A percentile compares a stretch with the other conserved stretches of the same genome.
Evolutionary conservation across 805 yeast genomes (phyloP).

Genomic region (Metschnikowia bowlesiae): DNA sequence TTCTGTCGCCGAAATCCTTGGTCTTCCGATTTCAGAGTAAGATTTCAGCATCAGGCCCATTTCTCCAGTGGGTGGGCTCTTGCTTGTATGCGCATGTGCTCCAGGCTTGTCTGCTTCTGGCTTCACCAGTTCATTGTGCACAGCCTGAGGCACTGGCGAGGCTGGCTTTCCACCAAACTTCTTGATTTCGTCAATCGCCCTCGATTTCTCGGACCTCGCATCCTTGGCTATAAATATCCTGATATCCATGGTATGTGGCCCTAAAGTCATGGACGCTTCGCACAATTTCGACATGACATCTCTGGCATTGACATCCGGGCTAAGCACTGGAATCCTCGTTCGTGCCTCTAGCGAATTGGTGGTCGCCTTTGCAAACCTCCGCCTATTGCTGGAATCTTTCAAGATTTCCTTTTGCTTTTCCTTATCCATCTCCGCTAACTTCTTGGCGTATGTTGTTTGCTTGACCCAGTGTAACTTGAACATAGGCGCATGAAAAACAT

Average conservation of each 20-base stretch:
- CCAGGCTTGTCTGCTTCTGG: neutral
- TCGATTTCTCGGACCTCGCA: conserved; percentile 55
- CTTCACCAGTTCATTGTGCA: neutral
- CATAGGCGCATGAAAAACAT: conserved; percentile 59
- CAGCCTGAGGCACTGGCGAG: neutral
- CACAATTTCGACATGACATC: conserved; percentile 87
- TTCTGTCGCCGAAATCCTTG: neutral
- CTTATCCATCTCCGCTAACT: conserved; percentile 34
- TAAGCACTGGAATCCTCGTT: conserved; percentile 31
- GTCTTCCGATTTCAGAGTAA: neutral
- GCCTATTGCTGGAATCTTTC: conserved; percentile 12
- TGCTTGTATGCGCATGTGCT: neutral
- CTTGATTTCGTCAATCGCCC: conserved; percentile 24
- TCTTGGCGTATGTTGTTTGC: conserved; percentile 53
- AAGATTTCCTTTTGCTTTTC: conserved; percentile 18
- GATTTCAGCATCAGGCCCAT: neutral
- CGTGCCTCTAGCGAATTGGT: conserved; percentile 16
- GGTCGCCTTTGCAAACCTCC: conserved; percentile 19
- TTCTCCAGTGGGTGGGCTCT: neutral
- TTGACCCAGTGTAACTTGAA: conserved; percentile 80
- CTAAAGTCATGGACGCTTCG: conserved; percentile 67
- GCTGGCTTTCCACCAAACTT: conserved; percentile 8
- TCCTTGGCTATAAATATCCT: conserved; percentile 82
- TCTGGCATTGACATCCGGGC: conserved; percentile 50
- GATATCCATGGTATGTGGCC: conserved; percentile 79